Conservation (phyloP, 2,329 filamentous ascomycete genomes). For the Hortaea werneckii region DNA sequence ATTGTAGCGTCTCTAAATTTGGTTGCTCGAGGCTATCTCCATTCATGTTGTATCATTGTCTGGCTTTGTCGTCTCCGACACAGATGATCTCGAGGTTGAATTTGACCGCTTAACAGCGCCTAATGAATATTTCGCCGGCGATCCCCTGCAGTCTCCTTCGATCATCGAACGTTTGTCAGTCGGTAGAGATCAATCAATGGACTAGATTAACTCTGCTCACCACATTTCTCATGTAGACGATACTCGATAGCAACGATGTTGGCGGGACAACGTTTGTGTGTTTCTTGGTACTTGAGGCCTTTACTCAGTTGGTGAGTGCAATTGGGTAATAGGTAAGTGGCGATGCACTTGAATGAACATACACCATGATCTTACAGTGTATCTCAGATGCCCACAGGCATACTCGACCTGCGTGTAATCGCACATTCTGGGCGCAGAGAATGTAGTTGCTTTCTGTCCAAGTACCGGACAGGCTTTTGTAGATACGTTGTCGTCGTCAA, state of each 20-base stretch:
- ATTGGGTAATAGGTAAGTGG: background rate
- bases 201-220: slow-evolving; percentile 17
- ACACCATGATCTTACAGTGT: slow-evolving; percentile 48
- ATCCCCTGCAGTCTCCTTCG: background rate
- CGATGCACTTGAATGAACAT: slow-evolving; percentile 7
- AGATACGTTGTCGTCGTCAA: no score
- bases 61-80: no score
- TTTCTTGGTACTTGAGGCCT: slow-evolving; percentile 39
- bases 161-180: background rate
- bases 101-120: background rate
- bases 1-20: no score
- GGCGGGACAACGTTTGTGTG: slow-evolving; percentile 45
- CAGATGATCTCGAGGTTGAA: no score
- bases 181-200: background rate
- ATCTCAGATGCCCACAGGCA: slow-evolving; percentile 45
- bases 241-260: slow-evolving; percentile 47
- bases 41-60: no score
- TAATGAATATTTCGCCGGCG: background rate
- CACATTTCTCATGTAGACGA: slow-evolving; percentile 38
- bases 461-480: background rate
- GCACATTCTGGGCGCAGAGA: slow-evolving; percentile 31
- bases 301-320: background rate
- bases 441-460: background rate
- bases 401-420: slow-evolving; percentile 51
- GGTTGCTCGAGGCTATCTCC: no score